Evolutionary conservation across 1,284 basidiomycete species (phyloP).

Genomic region (Puccinia hordei): DNA sequence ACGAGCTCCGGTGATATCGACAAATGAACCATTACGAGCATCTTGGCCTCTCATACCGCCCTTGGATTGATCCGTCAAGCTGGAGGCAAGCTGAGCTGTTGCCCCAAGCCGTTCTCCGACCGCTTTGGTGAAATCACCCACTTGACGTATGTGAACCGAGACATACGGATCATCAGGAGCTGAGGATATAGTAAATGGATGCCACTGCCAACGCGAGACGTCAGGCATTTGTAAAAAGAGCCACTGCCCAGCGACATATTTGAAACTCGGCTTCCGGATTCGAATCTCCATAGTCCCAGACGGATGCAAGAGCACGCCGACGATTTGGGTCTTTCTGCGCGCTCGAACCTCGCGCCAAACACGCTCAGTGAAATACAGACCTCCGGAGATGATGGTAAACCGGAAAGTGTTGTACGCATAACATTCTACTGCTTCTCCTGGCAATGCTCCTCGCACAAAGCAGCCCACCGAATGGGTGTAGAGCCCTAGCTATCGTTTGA

Average conservation of each 20-base stretch:
- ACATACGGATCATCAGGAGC: slow-evolving; percentile 87
- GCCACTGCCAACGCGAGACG: slow-evolving; percentile 77
- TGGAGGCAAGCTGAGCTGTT: slow-evolving; percentile 71
- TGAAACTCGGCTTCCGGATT: slow-evolving; percentile 82
- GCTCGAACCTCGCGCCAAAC: slow-evolving; percentile 76
- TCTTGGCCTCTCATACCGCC: slow-evolving; percentile 65
- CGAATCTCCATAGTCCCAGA: slow-evolving; percentile 82
- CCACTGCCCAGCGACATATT: slow-evolving; percentile 87
- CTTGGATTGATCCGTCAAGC: slow-evolving; percentile 73
- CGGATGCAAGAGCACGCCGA: slow-evolving; percentile 64
- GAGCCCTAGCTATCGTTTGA: slow-evolving; percentile 62
- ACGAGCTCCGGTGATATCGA: slow-evolving; percentile 67
- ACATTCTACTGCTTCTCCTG: slow-evolving; percentile 73
- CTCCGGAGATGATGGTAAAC: slow-evolving; percentile 80
- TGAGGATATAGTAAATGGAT: slow-evolving; percentile 85
- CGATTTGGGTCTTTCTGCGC: slow-evolving; percentile 71
- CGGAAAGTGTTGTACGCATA: slow-evolving; percentile 83
- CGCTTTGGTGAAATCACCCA: slow-evolving; percentile 79
- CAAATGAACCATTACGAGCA: slow-evolving; percentile 71
- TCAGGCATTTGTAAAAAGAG: slow-evolving; percentile 83
- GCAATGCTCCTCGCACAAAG: slow-evolving; percentile 75
- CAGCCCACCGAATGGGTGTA: slow-evolving; percentile 87
- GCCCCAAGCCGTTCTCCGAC: slow-evolving; percentile 80
- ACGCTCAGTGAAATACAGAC: slow-evolving; percentile 80
- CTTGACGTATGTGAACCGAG: slow-evolving; percentile 84